phyloP scores from a whole-genome alignment of 768 basidiomycete species.

The Boletus sp. region DNA sequence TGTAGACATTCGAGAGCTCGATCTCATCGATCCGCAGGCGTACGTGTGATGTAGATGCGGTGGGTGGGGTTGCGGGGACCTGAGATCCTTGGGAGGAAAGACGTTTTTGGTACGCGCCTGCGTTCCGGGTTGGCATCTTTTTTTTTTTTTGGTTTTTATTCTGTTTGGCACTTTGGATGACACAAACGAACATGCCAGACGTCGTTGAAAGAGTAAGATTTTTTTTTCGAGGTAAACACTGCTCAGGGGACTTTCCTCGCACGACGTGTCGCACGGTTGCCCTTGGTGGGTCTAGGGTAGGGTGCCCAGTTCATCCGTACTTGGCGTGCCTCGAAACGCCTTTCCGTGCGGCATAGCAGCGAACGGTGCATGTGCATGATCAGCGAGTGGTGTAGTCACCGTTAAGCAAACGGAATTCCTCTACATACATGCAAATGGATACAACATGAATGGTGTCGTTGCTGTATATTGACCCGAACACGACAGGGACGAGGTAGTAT shows the following conservation, averaged over 20 bases:
- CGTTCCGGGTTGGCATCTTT: neutral
- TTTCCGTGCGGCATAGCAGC: too few relatives aligned
- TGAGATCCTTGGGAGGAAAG: neutral
- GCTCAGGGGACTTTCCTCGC: too few relatives aligned
- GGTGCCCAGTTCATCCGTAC: too few relatives aligned
- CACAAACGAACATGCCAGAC: neutral
- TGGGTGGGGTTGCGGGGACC: neutral
- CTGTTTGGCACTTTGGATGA: neutral
- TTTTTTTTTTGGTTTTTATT: neutral
- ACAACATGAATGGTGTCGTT: neutral
- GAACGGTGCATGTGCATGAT: too few relatives aligned
- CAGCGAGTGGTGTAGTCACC: neutral
- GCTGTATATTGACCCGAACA: neutral
- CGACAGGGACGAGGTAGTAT: neutral
- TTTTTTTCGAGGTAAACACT: too few relatives aligned
- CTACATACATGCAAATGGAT: neutral
- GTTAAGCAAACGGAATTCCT: neutral
- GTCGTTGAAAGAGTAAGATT: too few relatives aligned
- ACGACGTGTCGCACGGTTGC: too few relatives aligned
- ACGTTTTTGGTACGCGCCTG: neutral
- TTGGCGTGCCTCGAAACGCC: too few relatives aligned
- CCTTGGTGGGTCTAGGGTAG: too few relatives aligned
- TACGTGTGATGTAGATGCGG: slow-evolving; percentile 1
- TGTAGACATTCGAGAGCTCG: slow-evolving; percentile 62
- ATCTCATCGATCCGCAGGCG: slow-evolving; percentile 47